Evolutionary conservation across 2,329 filamentous ascomycete species (phyloP).

Genomic region (Fusarium palustre): DNA sequence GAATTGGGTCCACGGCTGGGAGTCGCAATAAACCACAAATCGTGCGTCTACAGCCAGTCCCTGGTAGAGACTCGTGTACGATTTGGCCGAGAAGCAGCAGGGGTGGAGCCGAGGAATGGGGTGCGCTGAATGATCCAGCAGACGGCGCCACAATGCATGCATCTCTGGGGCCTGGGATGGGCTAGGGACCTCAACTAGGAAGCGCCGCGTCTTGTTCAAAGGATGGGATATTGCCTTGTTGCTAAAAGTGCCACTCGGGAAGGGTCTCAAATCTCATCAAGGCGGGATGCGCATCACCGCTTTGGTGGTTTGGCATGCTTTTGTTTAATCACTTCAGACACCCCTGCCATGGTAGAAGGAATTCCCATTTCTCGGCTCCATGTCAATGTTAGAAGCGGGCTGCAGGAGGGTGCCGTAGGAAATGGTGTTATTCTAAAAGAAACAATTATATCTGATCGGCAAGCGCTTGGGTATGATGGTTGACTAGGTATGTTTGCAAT

Average conservation of each 20-base stretch:
- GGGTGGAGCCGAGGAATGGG: neutral
- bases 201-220: slow-evolving; percentile 27
- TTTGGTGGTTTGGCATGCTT: slow-evolving; percentile 45
- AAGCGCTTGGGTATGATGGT: slow-evolving; percentile 32
- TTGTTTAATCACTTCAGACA: slow-evolving; percentile 19
- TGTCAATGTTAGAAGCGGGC: neutral
- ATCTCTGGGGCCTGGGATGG: slow-evolving; percentile 29
- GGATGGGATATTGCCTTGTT: slow-evolving; percentile 45
- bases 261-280: slow-evolving; percentile 46
- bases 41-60: slow-evolving; percentile 31
- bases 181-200: slow-evolving; percentile 30
- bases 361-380: slow-evolving; percentile 32
- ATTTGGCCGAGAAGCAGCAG: slow-evolving; percentile 6
- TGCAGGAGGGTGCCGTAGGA: neutral
- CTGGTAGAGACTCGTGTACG: slow-evolving; percentile 2
- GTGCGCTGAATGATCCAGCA: slow-evolving; percentile 16
- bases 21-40: slow-evolving; percentile 35
- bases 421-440: slow-evolving; percentile 38
- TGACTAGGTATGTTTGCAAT: slow-evolving; percentile 42
- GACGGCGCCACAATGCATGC: slow-evolving; percentile 31
- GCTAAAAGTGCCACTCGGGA: slow-evolving; percentile 45
- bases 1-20: slow-evolving; percentile 43
- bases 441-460: slow-evolving; percentile 44
- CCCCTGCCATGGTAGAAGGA: slow-evolving; percentile 30
- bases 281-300: slow-evolving; percentile 46